Evolutionary conservation across 345 rosid genomes (phyloP), one percentile per base, ranked within the genome.

Genomic region (Microthlaspi erraticum): DNA sequence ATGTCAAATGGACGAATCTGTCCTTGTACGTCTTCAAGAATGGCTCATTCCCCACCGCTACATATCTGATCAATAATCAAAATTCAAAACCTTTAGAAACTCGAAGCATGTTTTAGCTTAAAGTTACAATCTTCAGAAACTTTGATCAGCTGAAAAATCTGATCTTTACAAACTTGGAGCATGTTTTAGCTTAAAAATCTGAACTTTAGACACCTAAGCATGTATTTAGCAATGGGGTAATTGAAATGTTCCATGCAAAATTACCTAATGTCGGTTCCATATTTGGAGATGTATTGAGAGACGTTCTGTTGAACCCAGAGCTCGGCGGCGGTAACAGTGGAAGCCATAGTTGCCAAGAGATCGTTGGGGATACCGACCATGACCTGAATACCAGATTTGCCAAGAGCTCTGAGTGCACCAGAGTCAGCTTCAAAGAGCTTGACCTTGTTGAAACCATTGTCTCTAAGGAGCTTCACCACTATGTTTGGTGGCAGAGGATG

Each of bases 311-410:
- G 83, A 34, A 89, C 97, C 95, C 95, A 94, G 0, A 80, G 79
- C 31, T 84, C 72, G 1, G 97, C 95, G 48, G 65, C 70, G 17
- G 79, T 70, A 19, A 83, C 88, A 33, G 82, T 83, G 60, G 83
- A 60, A 0, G 98, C 89, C 41, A 93, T 80, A 1, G 87, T 60
- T 8, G 82, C 85, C 34, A 93, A 70, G 49, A 91, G 72, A 4
- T 94, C 90, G 71, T 91, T 94, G 4, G 96, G 97, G 38, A 94
- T 94, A 32, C 99, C 99, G 3, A 94, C 88, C 96, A 91, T 91
- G 43, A 91, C 96, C 29, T 91, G 85, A 29, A 88, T 94, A 49
- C 95, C 97, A 1, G 99, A 94, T 33, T 75, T 84, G 6, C 93
- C 97, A 0, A 94, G 85, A 34, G 99, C 99, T 55, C 75, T 85